Conservation (phyloP, 1,284 basidiomycete genomes). For the Chondrostereum purpureum region DNA sequence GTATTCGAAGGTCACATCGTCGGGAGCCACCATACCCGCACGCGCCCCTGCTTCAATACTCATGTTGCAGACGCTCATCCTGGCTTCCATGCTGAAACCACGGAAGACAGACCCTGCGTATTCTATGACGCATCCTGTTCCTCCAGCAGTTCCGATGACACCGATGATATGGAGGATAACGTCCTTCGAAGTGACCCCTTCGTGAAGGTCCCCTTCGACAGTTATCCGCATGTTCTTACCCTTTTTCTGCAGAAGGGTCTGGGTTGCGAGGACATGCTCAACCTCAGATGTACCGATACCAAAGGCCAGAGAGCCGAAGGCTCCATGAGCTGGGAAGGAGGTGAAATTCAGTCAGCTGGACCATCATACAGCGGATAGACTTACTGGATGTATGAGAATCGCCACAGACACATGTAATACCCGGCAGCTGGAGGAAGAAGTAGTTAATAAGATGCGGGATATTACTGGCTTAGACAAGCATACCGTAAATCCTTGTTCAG, state of each 20-base stretch:
- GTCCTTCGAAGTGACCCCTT: conserved; percentile 93
- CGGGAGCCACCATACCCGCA: conserved; percentile 93
- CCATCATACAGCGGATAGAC: conserved; percentile 20
- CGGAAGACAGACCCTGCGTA: conserved; percentile 91
- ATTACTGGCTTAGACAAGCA: conserved; percentile 16
- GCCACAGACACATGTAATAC: conserved; percentile 93
- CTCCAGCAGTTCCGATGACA: conserved; percentile 89
- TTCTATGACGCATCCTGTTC: conserved; percentile 90
- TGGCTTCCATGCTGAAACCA: conserved; percentile 88
- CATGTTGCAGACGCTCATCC: conserved; percentile 99
- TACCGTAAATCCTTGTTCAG: conserved; percentile 93
- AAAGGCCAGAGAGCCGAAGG: conserved; percentile 93
- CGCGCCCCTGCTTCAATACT: conserved; percentile 95
- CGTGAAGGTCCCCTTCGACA: conserved; percentile 80
- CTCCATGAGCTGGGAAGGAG: conserved; percentile 71
- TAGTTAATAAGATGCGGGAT: conserved; percentile 4
- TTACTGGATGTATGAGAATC: conserved; percentile 91
- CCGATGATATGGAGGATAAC: conserved; percentile 95
- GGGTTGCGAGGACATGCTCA: conserved; percentile 94
- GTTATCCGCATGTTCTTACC: conserved; percentile 94
- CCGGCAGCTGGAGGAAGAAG: conserved; percentile 61
- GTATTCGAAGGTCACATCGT: conserved; percentile 88
- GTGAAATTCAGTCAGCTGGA: conserved; percentile 6
- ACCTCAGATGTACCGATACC: conserved; percentile 97
- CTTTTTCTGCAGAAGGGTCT: conserved; percentile 88